Base-by-base conservation (phyloP, 768 basidiomycete species). In the Leccinum arenicola region DNA sequence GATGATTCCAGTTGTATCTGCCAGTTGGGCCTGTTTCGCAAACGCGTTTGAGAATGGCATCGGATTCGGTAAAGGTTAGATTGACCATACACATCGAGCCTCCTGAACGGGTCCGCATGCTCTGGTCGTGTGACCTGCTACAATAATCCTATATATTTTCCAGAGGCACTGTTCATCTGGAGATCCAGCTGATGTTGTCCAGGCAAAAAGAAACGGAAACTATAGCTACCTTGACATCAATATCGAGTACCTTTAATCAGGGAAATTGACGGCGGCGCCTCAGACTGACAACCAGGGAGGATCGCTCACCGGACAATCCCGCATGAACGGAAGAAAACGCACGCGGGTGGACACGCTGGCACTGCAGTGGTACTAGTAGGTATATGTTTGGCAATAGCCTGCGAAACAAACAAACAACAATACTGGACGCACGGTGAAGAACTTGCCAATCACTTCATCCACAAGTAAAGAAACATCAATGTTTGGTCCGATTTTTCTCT, bases 401-500 rank as follows among this genome's bases (percentile, higher is more conserved):
- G 48, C 27, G 49, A 43, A 56, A 59, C 57, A 64, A 57, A 54
- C 55, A 61, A 47, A 15, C n/a, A 9, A 11, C 31, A 33, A 33
- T 33, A 31, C 11, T 31, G 31, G 31, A 33, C 31, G 31, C 31
- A 33, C 6, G 10, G 31, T 21, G 47, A 48, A 12, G 29, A n/a
- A 33, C 29, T 15, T n/a, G 33, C 14, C 33, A 35, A 35, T 35
- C 33, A 35, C 33, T 35, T 17, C 2, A 38, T 7, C 8, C 38
- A 38, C 36, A 38, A 40, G 38, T 40, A n/a, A n/a, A 40, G n/a
- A 31, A 7, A 38, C 38, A 17, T 17, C 52, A 85, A 40, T 85
- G 83, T 67, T 78, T 47, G 79, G 80, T 21, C 80, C 75, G 47
- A 56, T 78, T 36, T 67, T 85, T 48, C 77, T 86, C 1, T 48